These are phyloP conservation scores for Eimeria sp. DNA, from an alignment of 169 alveolate species.

Conservation along the genomic window DNA sequence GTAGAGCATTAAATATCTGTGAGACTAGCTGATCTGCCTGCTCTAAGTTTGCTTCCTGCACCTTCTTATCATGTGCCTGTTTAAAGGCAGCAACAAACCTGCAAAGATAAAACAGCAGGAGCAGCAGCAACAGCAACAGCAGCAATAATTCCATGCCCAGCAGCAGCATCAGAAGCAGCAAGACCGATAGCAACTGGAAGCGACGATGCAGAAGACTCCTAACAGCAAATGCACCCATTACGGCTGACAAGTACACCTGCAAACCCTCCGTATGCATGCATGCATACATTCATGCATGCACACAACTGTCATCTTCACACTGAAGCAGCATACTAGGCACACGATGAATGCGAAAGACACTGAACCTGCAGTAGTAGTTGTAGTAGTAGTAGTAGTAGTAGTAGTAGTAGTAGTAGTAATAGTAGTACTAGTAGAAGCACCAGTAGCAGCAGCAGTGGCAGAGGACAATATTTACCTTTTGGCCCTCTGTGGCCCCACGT, in stretches of 20 bases:
- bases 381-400: neutral
- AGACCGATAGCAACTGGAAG: neutral
- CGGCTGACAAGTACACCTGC: too few relatives aligned
- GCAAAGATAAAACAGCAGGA: neutral
- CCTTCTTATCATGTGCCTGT: slow-evolving; percentile 20
- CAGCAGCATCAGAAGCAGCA: neutral
- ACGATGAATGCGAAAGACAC: too few relatives aligned
- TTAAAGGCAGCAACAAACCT: slow-evolving; percentile 35
- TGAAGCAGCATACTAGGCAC: neutral
- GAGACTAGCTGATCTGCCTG: slow-evolving; percentile 42
- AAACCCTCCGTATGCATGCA: too few relatives aligned
- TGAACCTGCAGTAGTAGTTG: neutral
- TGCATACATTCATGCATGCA: too few relatives aligned
- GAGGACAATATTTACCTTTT: neutral
- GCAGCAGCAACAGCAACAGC: slow-evolving; percentile 35
- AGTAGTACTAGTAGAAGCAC: neutral
- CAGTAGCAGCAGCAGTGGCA: slow-evolving; percentile 20
- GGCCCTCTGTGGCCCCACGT: slow-evolving; percentile 61
- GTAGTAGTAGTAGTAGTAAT: neutral
- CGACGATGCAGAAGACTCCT: neutral
- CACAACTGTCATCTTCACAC: neutral
- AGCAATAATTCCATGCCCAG: neutral
- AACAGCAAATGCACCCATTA: neutral
- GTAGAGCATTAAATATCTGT: slow-evolving; percentile 39
- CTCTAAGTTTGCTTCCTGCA: slow-evolving; percentile 27